Evolutionary conservation across 2,329 filamentous ascomycete genomes (phyloP).

Genomic region (Hansfordia pulvinata): DNA sequence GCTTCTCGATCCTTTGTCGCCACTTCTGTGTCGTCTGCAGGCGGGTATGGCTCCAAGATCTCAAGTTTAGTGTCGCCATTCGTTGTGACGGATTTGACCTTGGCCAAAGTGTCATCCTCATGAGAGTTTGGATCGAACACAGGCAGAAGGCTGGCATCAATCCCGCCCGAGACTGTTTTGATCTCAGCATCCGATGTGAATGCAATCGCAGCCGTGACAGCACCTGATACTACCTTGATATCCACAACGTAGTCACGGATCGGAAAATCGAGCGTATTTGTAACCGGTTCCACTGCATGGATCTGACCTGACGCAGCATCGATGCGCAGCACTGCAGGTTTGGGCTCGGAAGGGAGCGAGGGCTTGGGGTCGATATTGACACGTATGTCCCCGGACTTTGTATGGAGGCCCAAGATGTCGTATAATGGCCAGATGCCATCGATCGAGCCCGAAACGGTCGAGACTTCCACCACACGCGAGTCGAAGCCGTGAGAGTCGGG

Average conservation of each 20-base stretch:
- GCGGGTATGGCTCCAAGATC: constrained; percentile 23
- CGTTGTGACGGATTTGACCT: constrained; percentile 26
- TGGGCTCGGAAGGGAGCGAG: constrained; percentile 17
- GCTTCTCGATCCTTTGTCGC: constrained; percentile 4
- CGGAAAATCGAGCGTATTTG: constrained; percentile 19
- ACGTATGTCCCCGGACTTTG: constrained; percentile 27
- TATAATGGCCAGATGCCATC: constrained; percentile 35
- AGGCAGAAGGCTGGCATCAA: constrained; percentile 27
- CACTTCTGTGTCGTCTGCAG: neutral
- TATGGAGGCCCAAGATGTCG: constrained; percentile 29
- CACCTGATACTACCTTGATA: constrained; percentile 28
- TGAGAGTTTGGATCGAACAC: constrained; percentile 19
- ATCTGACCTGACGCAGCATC: constrained; percentile 29
- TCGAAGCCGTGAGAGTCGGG: constrained; percentile 24
- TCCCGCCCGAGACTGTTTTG: constrained; percentile 24
- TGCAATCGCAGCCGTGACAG: constrained; percentile 24
- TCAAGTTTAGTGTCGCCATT: constrained; percentile 25
- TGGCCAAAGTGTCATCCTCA: constrained; percentile 7
- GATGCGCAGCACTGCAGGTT: constrained; percentile 25
- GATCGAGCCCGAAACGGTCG: constrained; percentile 29
- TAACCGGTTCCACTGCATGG: constrained; percentile 25
- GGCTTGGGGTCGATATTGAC: constrained; percentile 26
- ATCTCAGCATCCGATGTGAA: constrained; percentile 22
- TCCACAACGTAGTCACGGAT: constrained; percentile 31
- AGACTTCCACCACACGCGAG: constrained; percentile 25